Percentiles rank a stretch among this genome's conserved stretches.
Evolutionary conservation across 129 eudicot species (phyloP).

Genomic region (Logfia minima): DNA sequence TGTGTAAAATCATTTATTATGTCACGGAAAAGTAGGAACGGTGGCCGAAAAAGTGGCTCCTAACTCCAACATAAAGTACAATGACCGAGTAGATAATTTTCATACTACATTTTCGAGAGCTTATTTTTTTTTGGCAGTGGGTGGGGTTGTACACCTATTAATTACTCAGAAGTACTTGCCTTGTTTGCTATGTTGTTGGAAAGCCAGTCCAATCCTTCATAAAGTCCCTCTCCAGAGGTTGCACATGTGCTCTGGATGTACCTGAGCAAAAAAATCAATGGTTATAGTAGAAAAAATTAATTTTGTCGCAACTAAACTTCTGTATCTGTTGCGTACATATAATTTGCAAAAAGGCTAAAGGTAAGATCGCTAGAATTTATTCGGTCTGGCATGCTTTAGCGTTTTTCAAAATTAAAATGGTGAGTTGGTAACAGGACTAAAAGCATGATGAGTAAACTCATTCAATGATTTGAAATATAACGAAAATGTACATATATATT

Average conservation of each 20-base stretch:
- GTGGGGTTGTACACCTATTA: background rate
- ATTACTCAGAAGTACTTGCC: constrained; percentile 48
- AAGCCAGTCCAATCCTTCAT: constrained; percentile 98
- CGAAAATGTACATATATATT: too few relatives aligned
- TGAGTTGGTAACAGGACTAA: background rate
- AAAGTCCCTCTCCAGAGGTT: constrained; percentile 99
- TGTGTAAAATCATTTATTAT: background rate
- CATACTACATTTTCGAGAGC: background rate
- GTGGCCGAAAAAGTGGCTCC: background rate
- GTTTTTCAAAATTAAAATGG: background rate
- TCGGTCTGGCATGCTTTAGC: background rate
- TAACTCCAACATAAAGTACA: background rate
- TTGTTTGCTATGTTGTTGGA: constrained; percentile 99
- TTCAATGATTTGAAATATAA: background rate
- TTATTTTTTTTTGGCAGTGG: background rate
- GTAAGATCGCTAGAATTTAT: background rate
- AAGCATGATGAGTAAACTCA: background rate
- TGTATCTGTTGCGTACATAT: constrained; percentile 1
- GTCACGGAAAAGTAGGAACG: background rate
- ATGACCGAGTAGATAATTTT: background rate
- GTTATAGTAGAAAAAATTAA: background rate
- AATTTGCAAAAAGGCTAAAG: background rate
- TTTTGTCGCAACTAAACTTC: background rate
- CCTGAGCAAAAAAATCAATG: constrained; percentile 45
- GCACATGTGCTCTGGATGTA: constrained; percentile 99